Base-by-base conservation (phyloP, 2,329 filamentous ascomycete genomes). In the Cytospora piceae region DNA sequence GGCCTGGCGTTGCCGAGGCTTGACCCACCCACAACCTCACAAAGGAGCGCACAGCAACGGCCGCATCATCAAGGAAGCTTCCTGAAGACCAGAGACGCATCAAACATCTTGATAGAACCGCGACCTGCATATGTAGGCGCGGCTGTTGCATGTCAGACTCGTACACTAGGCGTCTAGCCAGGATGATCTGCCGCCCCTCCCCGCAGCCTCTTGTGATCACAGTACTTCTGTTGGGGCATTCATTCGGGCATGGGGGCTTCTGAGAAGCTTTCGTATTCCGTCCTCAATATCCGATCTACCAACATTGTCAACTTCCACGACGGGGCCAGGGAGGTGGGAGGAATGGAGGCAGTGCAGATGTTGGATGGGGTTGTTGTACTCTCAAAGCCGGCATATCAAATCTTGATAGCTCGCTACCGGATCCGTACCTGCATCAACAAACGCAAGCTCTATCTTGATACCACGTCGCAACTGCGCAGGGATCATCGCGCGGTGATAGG, bases 41-140 rank as follows among this genome's bases (percentile, higher is more conserved):
- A 32, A 27, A 52, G 63, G 39, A 60, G 31, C 34, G 29, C 34
- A 60, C 42, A 31, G 20, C 14, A 32, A 9, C 29, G 29, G 31
- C 49, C 53, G 51, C 57, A 31, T 55, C 57, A 14, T 20, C 54
- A 34, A 56, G 24, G 58, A 54, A 4, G 27, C 14, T 56, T n/a
- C n/a, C 27, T 55, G 31, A 61, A 20, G 31, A 37, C 9, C 22
- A 57, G 17, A 49, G n/a, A 22, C 54, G 31, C 29, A 57, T 49
- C 60, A 51, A 14, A 32, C 52, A 24, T 15, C 27, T 54, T 63
- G 53, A 29, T 49, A 53, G 27, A 60, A 49, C n/a, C 34, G 51
- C 56, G 56, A 54, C 62, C 55, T 60, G 62, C 62, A 60, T 64
- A 27, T 59, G 20, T 60, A 32, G 39, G 57, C 57, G 54, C 39